Conservation (phyloP, 2,329 filamentous ascomycete genomes). For the Aspergillus uvarum region DNA sequence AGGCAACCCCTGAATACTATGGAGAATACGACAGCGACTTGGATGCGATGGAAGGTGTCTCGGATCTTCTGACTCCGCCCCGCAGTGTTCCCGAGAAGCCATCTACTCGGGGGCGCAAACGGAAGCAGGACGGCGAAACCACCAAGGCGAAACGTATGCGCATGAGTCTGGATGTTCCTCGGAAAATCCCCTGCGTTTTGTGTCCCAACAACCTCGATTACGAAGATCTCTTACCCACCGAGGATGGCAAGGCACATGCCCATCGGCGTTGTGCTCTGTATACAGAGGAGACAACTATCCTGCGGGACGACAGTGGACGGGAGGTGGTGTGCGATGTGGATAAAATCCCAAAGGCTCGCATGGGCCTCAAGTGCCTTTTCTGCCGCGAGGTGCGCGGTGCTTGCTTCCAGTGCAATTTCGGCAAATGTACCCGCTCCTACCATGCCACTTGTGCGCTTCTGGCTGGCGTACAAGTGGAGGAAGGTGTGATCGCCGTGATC, state of each 20-base stretch:
- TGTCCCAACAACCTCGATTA: constrained; percentile 87
- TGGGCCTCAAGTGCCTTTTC: constrained; percentile 91
- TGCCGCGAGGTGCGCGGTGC: constrained; percentile 93
- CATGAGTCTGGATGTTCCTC: constrained; percentile 68
- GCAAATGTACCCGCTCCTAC: constrained; percentile 90
- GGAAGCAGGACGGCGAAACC: constrained; percentile 59
- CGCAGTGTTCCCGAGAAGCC: constrained; percentile 69
- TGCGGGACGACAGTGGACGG: constrained; percentile 63
- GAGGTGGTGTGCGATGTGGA: constrained; percentile 76
- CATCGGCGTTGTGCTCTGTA: constrained; percentile 89
- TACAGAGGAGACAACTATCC: constrained; percentile 87
- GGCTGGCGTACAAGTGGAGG: constrained; percentile 87
- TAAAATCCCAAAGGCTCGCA: constrained; percentile 79
- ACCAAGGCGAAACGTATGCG: constrained; percentile 75
- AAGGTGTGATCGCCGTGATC: constrained; percentile 80
- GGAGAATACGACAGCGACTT: constrained; percentile 61
- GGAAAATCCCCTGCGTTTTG: constrained; percentile 79
- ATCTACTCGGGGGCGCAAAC: constrained; percentile 64
- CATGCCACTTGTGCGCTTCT: constrained; percentile 92
- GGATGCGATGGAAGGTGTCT: constrained; percentile 61
- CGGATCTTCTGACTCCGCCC: constrained; percentile 76
- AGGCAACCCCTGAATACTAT: constrained; percentile 60
- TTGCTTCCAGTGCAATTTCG: constrained; percentile 93
- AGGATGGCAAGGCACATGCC: constrained; percentile 75
- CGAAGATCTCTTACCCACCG: constrained; percentile 79